Evolutionary conservation across 768 basidiomycete species (phyloP).

Genomic region (Leccinum aurantiacum): DNA sequence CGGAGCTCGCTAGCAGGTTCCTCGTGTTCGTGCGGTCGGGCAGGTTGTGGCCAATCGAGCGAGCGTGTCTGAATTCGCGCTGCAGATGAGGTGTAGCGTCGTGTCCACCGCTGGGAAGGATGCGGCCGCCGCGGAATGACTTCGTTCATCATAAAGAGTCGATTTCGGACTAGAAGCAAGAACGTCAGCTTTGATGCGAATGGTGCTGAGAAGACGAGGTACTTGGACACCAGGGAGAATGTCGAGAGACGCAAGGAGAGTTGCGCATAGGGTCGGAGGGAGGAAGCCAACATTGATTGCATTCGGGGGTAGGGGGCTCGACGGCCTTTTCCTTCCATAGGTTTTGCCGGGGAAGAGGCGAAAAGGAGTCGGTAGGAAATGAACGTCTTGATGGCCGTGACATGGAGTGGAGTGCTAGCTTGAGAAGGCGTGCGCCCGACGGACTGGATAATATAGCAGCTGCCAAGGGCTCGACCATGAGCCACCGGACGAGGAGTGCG

Average conservation of each 20-base stretch:
- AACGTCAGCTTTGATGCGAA: conserved; percentile 8
- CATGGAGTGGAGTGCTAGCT: conserved; percentile 31
- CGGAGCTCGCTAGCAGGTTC: conserved; percentile 16
- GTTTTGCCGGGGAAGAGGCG: conserved; percentile 47
- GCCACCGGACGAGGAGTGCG: conserved; percentile 25
- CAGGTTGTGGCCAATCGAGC: conserved; percentile 8
- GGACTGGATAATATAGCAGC: conserved; percentile 47
- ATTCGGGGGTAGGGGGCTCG: conserved; percentile 28
- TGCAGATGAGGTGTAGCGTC: conserved; percentile 27
- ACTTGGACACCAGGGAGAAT: conserved; percentile 53
- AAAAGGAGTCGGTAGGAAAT: conserved; percentile 52
- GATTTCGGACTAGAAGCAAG: conserved; percentile 31
- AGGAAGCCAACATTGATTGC: conserved; percentile 26
- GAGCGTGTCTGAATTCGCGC: conserved; percentile 13
- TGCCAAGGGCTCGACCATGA: conserved; percentile 67
- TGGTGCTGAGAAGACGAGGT: conserved; percentile 11
- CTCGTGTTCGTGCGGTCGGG: conserved; percentile 7
- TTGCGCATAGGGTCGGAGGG: conserved; percentile 30
- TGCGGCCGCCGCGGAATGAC: conserved; percentile 29
- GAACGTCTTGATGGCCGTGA: conserved; percentile 30
- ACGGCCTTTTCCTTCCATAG: conserved; percentile 55
- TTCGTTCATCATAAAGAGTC: conserved; percentile 39
- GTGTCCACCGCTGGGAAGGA: conserved; percentile 19
- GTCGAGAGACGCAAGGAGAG: conserved; percentile 48
- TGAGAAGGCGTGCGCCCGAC: conserved; percentile 27